Evolutionary conservation across 768 basidiomycete genomes (phyloP), one percentile per base, ranked within the genome.

Genomic region (Kwoniella botswanensis): DNA sequence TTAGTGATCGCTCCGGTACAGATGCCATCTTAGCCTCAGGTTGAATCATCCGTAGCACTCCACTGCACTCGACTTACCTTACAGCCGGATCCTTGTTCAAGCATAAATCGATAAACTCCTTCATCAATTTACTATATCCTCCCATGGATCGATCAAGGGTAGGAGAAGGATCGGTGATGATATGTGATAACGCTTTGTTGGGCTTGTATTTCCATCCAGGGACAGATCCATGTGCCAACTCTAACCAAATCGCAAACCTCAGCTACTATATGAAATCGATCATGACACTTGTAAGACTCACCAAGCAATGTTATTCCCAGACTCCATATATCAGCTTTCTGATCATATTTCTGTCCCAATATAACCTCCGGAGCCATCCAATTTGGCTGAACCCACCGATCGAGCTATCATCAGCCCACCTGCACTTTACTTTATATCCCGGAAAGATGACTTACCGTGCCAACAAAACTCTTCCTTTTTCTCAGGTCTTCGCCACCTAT

Each of bases 281-380:
- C 18, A 22, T 10, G 21, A 13, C 11, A 6, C 35, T 35, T 35
- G 35, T 18, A 24, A 0, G n/a, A 62, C 73, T 50, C n/a, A 79
- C 78, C 78, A 57, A 97, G 85, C 17, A 94, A 91, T n/a, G 94
- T 96, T 69, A 98, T 94, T 13, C 93, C 95, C 81, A 97, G 92
- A 68, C 92, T 94, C 94, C 94, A 98, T 68, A 98, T 94, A 79
- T 98, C 95, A 21, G 93, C 93, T 73, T 90, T 82, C 1, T 75
- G 66, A 65, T 95, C 93, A 81, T 95, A 96, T 66, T 89, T 88
- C 74, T 88, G 88, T 61, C 93, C 92, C 74, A 91, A 88, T 58
- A 98, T 92, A 24, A 97, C 88, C 76, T 98, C 95, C 1, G 95
- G 95, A 0, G 95, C 93, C 94, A 97, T 98, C 93, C 93, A 97